Evolutionary conservation across 257 asterid species (phyloP), one percentile per base, ranked within the genome.

Genomic region (Nicotiana otophora): DNA sequence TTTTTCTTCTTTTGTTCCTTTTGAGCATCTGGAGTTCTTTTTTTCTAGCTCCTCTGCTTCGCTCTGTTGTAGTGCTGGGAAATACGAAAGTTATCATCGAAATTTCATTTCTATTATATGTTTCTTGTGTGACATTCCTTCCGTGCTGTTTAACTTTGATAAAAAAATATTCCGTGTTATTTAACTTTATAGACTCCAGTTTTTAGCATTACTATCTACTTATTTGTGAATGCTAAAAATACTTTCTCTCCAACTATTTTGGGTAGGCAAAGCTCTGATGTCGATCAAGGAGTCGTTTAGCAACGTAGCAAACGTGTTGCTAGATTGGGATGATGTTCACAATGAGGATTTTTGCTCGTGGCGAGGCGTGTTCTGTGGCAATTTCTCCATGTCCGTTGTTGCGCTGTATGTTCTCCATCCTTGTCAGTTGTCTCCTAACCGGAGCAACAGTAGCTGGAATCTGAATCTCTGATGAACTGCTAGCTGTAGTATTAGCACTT

Each of bases 281-380:
- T 87, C 96, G 82, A 85, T 96, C 58, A 96, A 96, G 81, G 92
- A 95, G 74, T 93, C 98, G 12, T 91, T 96, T 30, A 90, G 99
- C 87, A 93, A 96, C 72, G 96, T 88, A 51, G 99, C 89, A 14
- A 96, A 96, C 88, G 92, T 86, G 86, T 87, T 96, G 3, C 87
- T 88, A 81, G 97, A 94, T 81, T 96, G 99, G 99, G 93, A 96
- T 88, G 95, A 91, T 23, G 89, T 83, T 78, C 98, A 91, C 54
- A 91, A 90, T 85, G 90, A 87, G 17, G 98, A 94, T 82, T 93
- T 91, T 65, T 96, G 99, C 81, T 93, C 98, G 19, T 96, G 99
- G 99, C 78, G 95, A 65, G 99, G 99, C 34, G 96, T 96, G 0
- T 54, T 87, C 42, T 96, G 99, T 89, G 93, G 93, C 82, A 94